phyloP scores from a whole-genome alignment of 345 rosid genomes.

The Brassica cretica region DNA sequence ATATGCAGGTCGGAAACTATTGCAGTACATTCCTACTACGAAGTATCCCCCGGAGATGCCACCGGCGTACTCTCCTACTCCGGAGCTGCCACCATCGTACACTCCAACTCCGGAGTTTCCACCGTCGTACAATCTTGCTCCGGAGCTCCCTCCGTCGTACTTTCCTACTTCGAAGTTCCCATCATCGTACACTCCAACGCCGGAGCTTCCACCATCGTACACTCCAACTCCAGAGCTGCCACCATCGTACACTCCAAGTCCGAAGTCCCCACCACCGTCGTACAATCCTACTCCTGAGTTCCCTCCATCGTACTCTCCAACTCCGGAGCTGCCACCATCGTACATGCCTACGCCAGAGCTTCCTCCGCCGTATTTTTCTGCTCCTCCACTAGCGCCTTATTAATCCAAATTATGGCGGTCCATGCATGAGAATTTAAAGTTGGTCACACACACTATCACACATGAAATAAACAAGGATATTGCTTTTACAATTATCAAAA shows the following conservation, averaged over 20 bases:
- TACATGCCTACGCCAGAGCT: neutral
- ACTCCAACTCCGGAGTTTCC: neutral
- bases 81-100: neutral
- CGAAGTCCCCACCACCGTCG: neutral
- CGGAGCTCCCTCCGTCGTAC: neutral
- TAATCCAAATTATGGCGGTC: neutral
- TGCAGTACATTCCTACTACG: neutral
- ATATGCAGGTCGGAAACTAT: neutral
- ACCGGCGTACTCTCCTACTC: neutral
- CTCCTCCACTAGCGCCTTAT: neutral
- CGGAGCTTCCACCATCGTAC: neutral
- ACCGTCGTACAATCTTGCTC: neutral
- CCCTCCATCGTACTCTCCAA: neutral
- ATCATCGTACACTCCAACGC: neutral
- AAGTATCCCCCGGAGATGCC: neutral
- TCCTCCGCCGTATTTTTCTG: neutral
- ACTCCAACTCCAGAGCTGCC: neutral
- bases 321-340: neutral
- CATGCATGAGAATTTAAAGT: neutral
- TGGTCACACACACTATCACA: neutral
- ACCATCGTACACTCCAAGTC: neutral
- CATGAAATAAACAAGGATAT: constrained; percentile 2
- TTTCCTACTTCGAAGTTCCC: neutral
- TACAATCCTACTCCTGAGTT: neutral
- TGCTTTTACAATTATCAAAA: neutral